Evolutionary conservation across 2,329 filamentous ascomycete species (phyloP), one percentile per base, ranked within the genome.

Genomic region (Stemphylium beticola): DNA sequence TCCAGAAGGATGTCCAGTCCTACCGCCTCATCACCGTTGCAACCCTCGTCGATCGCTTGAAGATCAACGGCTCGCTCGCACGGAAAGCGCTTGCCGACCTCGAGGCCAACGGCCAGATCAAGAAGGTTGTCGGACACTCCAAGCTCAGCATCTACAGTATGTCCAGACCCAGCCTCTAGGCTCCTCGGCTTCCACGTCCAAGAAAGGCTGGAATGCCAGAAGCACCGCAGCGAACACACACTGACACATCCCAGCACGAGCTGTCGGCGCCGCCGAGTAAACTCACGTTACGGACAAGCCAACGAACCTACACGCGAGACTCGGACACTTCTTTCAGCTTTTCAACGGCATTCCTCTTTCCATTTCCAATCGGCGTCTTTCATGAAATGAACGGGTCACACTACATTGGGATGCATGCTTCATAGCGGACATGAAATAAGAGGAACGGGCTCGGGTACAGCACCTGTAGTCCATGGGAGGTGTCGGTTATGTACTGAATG

Each of bases 1-100:
- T 99, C 81, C 90, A 96, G 87, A 99, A 99, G 87, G 95, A 99
- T 87, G 96, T 99, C 76, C 95, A 98, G 83, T 97, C 95, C 67
- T 99, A 98, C 90, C 92, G 95, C 78, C 92, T 99, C 81, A 92
- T 99, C 84, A 98, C 95, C 78, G 90, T 98, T 76, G 93, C 95
- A 76, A 93, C 92, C 75, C 92, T 99, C 77, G 95, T 99, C 87
- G 95, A 99, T 84, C 89, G 95, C 82, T 88, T 99, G 82, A 99
- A 99, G 92, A 96, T 99, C 87, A 99, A 99, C 86, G 96, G 95
- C 78, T 96, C 92, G 74, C 85, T 99, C 77, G 95, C 95, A 71
- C 89, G 95, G 77, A 84, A 86, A 83, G 93, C 91, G 81, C 85
- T 98, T 70, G 84, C 84, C 78, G 93, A 98, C 78, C 86, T 98